Percentiles rank a stretch among this genome's conserved stretches.
These are phyloP conservation scores for Cornus controversa DNA, from an alignment of 148 eudicot species.

Conservation along the genomic window DNA sequence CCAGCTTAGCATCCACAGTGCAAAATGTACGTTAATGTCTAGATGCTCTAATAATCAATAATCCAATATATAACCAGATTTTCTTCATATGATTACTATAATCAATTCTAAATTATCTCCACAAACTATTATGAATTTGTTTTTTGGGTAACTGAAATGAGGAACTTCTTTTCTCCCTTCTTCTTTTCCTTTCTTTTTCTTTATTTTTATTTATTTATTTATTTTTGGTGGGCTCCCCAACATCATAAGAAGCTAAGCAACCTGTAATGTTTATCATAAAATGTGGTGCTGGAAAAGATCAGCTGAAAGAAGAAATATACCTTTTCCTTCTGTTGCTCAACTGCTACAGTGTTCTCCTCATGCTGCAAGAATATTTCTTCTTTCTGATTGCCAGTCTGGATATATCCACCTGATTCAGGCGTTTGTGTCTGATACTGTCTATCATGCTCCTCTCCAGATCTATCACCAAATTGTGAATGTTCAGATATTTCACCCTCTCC, in stretches of 20 bases:
- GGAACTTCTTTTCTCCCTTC: too few species aligned
- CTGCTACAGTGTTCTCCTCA: slow-evolving; percentile 29
- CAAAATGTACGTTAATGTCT: too few species aligned
- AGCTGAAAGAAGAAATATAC: slow-evolving; percentile 30
- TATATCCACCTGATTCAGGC: slow-evolving; percentile 37
- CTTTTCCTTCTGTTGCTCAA: slow-evolving; percentile 55
- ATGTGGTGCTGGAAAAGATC: not conserved
- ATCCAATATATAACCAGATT: too few species aligned
- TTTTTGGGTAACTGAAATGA: too few species aligned
- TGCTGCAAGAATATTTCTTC: slow-evolving; percentile 34
- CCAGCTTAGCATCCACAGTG: too few species aligned
- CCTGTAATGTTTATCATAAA: not conserved
- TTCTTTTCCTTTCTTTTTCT: not conserved
- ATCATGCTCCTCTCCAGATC: slow-evolving; percentile 34
- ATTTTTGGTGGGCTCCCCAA: too few species aligned
- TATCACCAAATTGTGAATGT: slow-evolving; percentile 36
- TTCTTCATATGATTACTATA: too few species aligned
- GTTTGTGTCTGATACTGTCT: slow-evolving; percentile 6
- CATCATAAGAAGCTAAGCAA: not conserved
- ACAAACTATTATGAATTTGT: too few species aligned
- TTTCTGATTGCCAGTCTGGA: slow-evolving; percentile 27
- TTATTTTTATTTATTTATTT: too few species aligned
- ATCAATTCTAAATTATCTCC: too few species aligned
- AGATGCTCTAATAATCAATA: too few species aligned
- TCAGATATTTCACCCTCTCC: slow-evolving; percentile 47